Conservation (phyloP, 1,139 yeast species). For the Yamadazyma atmosphaerica region DNA sequence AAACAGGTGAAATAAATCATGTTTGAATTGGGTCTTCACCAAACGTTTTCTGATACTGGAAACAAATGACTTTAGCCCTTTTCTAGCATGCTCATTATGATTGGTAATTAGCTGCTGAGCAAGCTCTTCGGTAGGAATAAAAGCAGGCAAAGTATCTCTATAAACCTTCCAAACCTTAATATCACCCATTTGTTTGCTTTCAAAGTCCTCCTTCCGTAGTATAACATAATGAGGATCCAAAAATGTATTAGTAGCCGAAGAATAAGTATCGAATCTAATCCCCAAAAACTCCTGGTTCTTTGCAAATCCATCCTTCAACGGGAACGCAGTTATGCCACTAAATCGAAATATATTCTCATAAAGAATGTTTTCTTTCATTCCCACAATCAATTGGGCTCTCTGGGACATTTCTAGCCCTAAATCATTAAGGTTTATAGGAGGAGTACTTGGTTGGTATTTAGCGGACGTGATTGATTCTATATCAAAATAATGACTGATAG, state of each 20-base stretch:
- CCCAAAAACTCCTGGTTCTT: conserved; percentile 31
- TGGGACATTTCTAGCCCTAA: conserved; percentile 11
- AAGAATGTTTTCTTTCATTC: conserved; percentile 31
- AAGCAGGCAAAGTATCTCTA: conserved; percentile 36
- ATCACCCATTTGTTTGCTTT: conserved; percentile 6
- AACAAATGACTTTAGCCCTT: conserved; percentile 14
- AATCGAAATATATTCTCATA: conserved; percentile 40
- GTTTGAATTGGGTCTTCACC: conserved; percentile 28
- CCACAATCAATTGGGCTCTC: conserved; percentile 18
- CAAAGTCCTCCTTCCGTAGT: conserved; percentile 21
- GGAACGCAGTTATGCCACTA: conserved; percentile 45
- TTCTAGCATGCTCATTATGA: not conserved
- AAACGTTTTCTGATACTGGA: conserved; percentile 19
- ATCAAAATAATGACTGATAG: conserved; percentile 26
- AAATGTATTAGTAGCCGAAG: conserved; percentile 21
- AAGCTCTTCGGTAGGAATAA: not conserved
- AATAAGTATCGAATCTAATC: conserved; percentile 36
- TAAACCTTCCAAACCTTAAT: conserved; percentile 28
- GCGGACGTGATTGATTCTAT: conserved; percentile 5
- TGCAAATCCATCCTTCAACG: conserved; percentile 30
- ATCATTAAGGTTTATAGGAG: conserved; percentile 9
- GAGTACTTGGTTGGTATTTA: not conserved
- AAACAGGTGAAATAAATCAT: conserved; percentile 28
- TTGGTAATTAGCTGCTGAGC: not conserved
- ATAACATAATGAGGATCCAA: conserved; percentile 41